Evolutionary conservation across 345 rosid species (phyloP).

Genomic region (Stellera chamaejasme): DNA sequence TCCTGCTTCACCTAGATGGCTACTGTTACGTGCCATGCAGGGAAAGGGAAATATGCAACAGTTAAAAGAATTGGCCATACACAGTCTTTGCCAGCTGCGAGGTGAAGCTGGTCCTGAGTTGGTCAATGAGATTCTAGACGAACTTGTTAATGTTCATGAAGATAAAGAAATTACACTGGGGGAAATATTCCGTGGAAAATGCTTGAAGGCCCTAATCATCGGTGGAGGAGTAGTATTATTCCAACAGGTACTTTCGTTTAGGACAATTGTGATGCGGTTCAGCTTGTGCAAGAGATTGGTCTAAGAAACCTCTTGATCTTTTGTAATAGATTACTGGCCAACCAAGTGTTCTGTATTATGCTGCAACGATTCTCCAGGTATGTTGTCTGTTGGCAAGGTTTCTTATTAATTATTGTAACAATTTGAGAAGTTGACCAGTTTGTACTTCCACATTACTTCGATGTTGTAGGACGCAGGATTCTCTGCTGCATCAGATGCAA

Average conservation of each 20-base stretch:
- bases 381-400: conserved; percentile 4
- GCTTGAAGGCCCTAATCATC: conserved; percentile 75
- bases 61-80: conserved; percentile 51
- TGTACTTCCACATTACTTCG: conserved; percentile 15
- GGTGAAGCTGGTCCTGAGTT: conserved; percentile 52
- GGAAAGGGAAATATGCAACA: conserved; percentile 65
- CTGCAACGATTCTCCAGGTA: conserved; percentile 87
- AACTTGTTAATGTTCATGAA: conserved; percentile 61
- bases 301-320: conserved; percentile 11
- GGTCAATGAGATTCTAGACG: conserved; percentile 69
- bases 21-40: conserved; percentile 70
- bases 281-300: neutral
- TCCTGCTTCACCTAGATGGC: conserved; percentile 93
- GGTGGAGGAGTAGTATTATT: conserved; percentile 90
- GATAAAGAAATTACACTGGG: conserved; percentile 47
- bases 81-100: conserved; percentile 63
- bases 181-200: conserved; percentile 75
- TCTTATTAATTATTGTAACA: conserved; percentile 1
- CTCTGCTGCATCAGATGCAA: conserved; percentile 93
- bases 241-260: conserved; percentile 58
- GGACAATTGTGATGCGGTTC: neutral
- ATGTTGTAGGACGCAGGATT: conserved; percentile 83
- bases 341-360: conserved; percentile 96
- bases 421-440: neutral
- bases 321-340: conserved; percentile 86